These are phyloP conservation scores for Phaffia australis DNA, from an alignment of 768 basidiomycete genomes.

Conservation along the genomic window DNA sequence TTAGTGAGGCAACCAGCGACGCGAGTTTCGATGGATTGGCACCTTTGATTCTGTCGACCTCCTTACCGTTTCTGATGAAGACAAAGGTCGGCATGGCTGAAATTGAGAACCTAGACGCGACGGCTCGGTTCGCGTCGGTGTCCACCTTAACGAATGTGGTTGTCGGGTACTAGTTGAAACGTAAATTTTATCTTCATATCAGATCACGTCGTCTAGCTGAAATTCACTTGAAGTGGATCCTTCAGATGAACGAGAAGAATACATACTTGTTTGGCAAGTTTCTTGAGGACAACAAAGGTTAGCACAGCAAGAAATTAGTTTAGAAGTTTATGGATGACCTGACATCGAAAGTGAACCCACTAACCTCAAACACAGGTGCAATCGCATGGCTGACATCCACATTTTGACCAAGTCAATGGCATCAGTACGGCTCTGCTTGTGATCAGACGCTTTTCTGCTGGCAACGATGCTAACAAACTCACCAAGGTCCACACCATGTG, in stretches of 20 bases:
- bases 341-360: not conserved
- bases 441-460: not conserved
- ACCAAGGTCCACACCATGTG: slow-evolving; percentile 10
- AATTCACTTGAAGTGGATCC: not conserved
- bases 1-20: slow-evolving; percentile 10
- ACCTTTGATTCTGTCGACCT: slow-evolving; percentile 14
- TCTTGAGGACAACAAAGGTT: not conserved
- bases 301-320: not conserved
- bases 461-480: not conserved
- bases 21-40: slow-evolving; percentile 20
- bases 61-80: slow-evolving; percentile 11
- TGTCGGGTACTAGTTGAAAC: not conserved
- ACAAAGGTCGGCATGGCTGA: slow-evolving; percentile 23
- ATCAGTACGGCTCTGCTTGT: not conserved
- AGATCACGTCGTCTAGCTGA: not conserved
- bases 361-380: slow-evolving; percentile 9
- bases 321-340: no score
- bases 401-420: not conserved
- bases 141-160: slow-evolving; percentile 22
- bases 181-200: not conserved
- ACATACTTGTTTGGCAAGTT: no score
- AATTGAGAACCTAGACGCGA: slow-evolving; percentile 14
- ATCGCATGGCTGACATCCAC: slow-evolving; percentile 2
- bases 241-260: no score
- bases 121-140: slow-evolving; percentile 10